Percentiles rank a stretch among this genome's conserved stretches.
phyloP scores from a whole-genome alignment of 2,329 filamentous ascomycete genomes.

The Diaporthe sp. region DNA sequence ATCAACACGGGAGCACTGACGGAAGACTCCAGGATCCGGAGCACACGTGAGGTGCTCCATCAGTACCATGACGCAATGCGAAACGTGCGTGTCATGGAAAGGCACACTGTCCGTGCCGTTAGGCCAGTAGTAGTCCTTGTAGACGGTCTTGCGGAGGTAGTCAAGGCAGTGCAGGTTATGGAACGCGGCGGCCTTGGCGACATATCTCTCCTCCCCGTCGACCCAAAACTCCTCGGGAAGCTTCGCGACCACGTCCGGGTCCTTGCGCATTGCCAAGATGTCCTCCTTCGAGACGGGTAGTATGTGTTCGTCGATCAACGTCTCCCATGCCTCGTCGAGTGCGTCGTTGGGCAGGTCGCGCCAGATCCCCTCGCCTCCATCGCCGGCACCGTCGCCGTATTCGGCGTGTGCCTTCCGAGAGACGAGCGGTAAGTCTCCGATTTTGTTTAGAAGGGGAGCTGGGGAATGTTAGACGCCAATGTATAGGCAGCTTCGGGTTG shows the following conservation, averaged over 20 bases:
- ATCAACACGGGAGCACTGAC: not conserved
- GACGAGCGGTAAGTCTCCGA: not conserved
- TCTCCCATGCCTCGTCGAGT: not conserved
- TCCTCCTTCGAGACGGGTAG: not conserved
- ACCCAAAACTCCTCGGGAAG: not conserved
- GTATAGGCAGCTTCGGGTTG: not conserved
- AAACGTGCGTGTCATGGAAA: not conserved
- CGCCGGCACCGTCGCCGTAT: not conserved
- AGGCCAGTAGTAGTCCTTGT: slow-evolving; percentile 3
- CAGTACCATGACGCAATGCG: not conserved
- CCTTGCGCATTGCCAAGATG: not conserved
- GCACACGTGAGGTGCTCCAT: not conserved
- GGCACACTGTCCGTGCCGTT: not conserved
- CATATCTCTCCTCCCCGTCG: not conserved
- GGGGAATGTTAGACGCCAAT: not conserved
- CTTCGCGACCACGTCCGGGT: not conserved
- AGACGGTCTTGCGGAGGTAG: not conserved
- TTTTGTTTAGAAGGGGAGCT: not conserved
- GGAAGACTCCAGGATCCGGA: not conserved
- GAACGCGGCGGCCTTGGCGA: not conserved
- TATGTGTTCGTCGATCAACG: not conserved
- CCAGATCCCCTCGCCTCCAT: not conserved
- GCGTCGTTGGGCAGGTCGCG: not conserved
- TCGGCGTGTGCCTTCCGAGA: not conserved
- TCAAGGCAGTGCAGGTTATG: slow-evolving; percentile 31